A percentile compares a stretch with the other conserved stretches of the same genome.
These are phyloP conservation scores for Nemania diffusa DNA, from an alignment of 2,329 filamentous ascomycete species.

Conservation along the genomic window DNA sequence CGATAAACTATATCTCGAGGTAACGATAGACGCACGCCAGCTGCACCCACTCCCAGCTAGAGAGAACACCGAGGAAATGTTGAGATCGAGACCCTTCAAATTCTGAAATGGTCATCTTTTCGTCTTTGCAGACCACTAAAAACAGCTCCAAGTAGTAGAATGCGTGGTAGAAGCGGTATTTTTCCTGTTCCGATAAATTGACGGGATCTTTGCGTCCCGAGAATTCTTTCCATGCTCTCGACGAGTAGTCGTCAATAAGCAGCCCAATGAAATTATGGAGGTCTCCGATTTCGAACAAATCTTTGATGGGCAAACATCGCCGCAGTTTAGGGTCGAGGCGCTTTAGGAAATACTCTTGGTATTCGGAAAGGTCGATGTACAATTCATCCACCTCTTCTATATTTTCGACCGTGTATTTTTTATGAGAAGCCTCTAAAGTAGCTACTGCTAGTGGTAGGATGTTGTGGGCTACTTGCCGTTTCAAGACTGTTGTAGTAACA, in stretches of 20 bases:
- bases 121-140: neutral
- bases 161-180: neutral
- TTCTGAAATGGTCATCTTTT: neutral
- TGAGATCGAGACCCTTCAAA: neutral
- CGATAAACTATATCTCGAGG: too few species aligned
- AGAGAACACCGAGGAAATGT: neutral
- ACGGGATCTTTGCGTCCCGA: neutral
- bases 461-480: neutral
- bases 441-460: slow-evolving; percentile 10
- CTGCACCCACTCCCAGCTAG: slow-evolving; percentile 10
- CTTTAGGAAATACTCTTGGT: neutral
- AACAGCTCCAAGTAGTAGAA: slow-evolving; percentile 9
- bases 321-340: neutral
- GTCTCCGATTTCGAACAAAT: neutral
- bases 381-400: neutral
- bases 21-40: neutral
- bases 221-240: neutral
- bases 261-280: neutral
- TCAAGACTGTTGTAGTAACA: neutral
- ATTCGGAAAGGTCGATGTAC: neutral
- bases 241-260: neutral
- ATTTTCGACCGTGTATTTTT: neutral
- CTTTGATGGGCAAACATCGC: neutral
- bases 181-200: neutral
- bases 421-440: neutral